Evolutionary conservation across 257 asterid genomes (phyloP), one percentile per base, ranked within the genome.

Genomic region (Thymus quinquecostatus): DNA sequence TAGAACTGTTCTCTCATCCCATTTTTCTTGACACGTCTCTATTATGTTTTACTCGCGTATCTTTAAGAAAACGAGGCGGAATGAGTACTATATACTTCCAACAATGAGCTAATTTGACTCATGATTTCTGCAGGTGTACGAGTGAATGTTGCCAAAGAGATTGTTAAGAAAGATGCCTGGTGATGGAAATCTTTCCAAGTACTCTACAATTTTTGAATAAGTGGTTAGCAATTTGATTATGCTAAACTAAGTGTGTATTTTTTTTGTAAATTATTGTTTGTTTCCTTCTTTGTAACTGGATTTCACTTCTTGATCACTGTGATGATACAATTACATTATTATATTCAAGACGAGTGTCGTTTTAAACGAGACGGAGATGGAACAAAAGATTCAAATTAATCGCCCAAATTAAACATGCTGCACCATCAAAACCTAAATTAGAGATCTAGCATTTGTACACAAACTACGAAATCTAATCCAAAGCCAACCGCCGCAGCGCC

Each of bases 401-500:
- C 2, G 21, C 32, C 64, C 64, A 32, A 59, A 21, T 21, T 21
- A 21, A 21, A 21, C 21, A 21, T 21, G 27, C 27, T 33, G 11
- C 32, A 57, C 14, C 33, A 6, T 36, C 32, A 60, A 21, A 21
- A 3, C 13, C 10, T 34, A 7, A 34, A 59, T 60, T 34, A 36
- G 2, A 13, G 33, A 5, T 59, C 64, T 59, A 59, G 29, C 64
- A 12, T 5, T 6, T 60, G 8, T 3, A 60, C 47, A 60, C 21
- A 21, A 21, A 21, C 21, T 21, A 21, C 21, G 21, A 21, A 21
- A 21, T 21, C 21, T 21, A 21, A 60, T 5, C 0, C 45, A 13
- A 13, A 13, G 6, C 75, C 75, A n/a, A 33, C 76, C 1, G 56
- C 63, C 75, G 74, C 74, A 64, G 65, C 73, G 60, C 14, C 53